These are phyloP conservation scores for Acrocalymma vagum DNA, from an alignment of 2,329 filamentous ascomycete species.

Conservation along the genomic window DNA sequence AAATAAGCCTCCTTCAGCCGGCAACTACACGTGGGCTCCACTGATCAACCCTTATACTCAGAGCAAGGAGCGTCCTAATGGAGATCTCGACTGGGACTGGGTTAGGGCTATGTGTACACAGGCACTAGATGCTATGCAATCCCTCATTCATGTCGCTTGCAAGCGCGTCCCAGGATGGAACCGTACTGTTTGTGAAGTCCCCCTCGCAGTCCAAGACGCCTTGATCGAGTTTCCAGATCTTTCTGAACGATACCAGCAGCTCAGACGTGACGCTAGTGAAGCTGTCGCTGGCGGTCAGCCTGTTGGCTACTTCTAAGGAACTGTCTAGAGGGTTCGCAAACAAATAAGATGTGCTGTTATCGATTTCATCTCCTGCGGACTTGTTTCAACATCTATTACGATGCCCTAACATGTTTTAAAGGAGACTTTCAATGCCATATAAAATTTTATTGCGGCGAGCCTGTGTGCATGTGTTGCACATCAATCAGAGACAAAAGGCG, in stretches of 20 bases:
- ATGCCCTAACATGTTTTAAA: too few relatives aligned
- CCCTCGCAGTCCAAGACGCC: conserved; percentile 23
- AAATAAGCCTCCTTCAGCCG: conserved; percentile 7
- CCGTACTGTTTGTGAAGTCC: conserved; percentile 28
- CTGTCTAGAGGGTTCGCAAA: too few relatives aligned
- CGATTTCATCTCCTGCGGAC: too few relatives aligned
- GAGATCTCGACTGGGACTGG: conserved; percentile 25
- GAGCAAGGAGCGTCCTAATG: conserved; percentile 28
- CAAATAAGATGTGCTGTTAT: too few relatives aligned
- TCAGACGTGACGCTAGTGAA: conserved; percentile 26
- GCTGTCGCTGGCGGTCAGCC: conserved; percentile 26
- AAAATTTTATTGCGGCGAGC: too few relatives aligned
- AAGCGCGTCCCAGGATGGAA: conserved; percentile 27
- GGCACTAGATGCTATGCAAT: conserved; percentile 30
- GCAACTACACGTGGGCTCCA: conserved; percentile 30
- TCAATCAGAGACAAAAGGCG: too few relatives aligned
- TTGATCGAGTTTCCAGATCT: conserved; percentile 28
- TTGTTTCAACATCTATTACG: too few relatives aligned
- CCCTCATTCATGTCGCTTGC: conserved; percentile 22
- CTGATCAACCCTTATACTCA: conserved; percentile 38
- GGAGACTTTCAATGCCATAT: too few relatives aligned
- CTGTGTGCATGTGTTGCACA: too few relatives aligned
- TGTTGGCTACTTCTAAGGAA: conserved; percentile 24
- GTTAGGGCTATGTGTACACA: conserved; percentile 20
- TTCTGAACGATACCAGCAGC: conserved; percentile 20